Evolutionary conservation across 305 asterid genomes (phyloP), one percentile per base, ranked within the genome.

Genomic region (Fraxinus sp.): DNA sequence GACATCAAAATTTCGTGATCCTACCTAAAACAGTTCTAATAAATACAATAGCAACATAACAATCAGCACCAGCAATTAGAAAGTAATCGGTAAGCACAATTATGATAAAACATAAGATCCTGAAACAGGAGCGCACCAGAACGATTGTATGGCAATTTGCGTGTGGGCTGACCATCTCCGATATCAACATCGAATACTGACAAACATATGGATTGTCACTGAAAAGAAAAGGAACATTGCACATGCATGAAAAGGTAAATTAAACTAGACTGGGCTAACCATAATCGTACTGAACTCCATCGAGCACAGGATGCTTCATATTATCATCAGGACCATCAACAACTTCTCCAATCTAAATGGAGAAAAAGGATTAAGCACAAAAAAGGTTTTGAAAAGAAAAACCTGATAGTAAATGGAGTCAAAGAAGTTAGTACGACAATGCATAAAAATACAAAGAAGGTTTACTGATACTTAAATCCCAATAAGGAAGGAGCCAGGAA

Each of bases 151-250:
- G 99, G 99, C 86, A 96, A 86, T 89, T 93, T 96, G 43, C 99
- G 99, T 16, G 90, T 80, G 81, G 98, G 98, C 84, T 91, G 98
- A 84, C 99, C 99, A 88, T 96, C 99, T 86, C 97, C 98, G 89
- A 96, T 95, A 87, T 96, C 99, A 74, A 94, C 99, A 88, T 96
- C 99, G 80, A 96, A 96, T 66, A 96, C 99, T 96, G 93, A 80
- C 83, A 43, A 79, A 52, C 78, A 87, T 75, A 81, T 35, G 71
- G 77, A 64, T 77, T 43, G 87, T 84, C 81, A 89, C 14, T 86
- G 36, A 78, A 83, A 79, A 37, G 76, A 81, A 73, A 52, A 30
- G 33, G 82, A 59, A 76, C 72, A 83, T 73, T 77, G 30, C 36
- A 84, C 43, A 85, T 59, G 46, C 73, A 77, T 20, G 79, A 78